Conservation (phyloP, 2,329 filamentous ascomycete genomes). For the Colletotrichum viniferum region DNA sequence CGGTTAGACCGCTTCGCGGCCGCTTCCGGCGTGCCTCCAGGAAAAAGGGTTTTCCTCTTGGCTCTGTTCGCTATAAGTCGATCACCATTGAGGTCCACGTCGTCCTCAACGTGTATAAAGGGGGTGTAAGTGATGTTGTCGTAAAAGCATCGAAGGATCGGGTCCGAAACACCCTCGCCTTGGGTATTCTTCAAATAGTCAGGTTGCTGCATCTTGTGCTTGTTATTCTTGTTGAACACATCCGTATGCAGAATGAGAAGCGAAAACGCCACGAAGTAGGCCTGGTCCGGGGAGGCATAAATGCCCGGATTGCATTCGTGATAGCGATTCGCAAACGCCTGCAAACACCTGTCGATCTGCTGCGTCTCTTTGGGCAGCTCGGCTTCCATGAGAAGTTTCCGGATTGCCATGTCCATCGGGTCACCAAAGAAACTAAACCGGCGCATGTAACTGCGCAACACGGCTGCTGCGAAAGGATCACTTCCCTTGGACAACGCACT, state of each 20-base stretch:
- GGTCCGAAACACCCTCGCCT: slow-evolving; percentile 90
- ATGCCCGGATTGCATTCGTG: slow-evolving; percentile 98
- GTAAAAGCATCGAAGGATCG: slow-evolving; percentile 94
- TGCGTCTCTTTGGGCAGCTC: slow-evolving; percentile 97
- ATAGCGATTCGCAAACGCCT: slow-evolving; percentile 94
- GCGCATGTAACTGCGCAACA: slow-evolving; percentile 93
- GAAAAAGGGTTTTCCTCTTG: slow-evolving; percentile 73
- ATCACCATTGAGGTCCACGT: slow-evolving; percentile 79
- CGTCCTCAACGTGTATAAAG: slow-evolving; percentile 96
- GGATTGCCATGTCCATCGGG: slow-evolving; percentile 96
- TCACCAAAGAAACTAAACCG: slow-evolving; percentile 95
- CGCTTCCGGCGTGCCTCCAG: slow-evolving; percentile 67
- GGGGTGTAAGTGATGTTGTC: slow-evolving; percentile 99
- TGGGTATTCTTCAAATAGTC: slow-evolving; percentile 96
- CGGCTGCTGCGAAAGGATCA: slow-evolving; percentile 81
- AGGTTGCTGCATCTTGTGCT: slow-evolving; percentile 95
- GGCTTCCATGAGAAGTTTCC: slow-evolving; percentile 95
- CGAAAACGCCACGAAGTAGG: slow-evolving; percentile 98
- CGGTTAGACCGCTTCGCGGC: slow-evolving; percentile 65
- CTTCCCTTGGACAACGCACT: slow-evolving; percentile 84
- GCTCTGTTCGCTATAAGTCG: slow-evolving; percentile 73
- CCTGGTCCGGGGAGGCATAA: slow-evolving; percentile 87
- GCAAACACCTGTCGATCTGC: slow-evolving; percentile 92
- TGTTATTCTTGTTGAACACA: slow-evolving; percentile 99
- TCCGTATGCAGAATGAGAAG: slow-evolving; percentile 96